Base-by-base conservation (phyloP, 805 yeast species). In the Ogataea methylovora region DNA sequence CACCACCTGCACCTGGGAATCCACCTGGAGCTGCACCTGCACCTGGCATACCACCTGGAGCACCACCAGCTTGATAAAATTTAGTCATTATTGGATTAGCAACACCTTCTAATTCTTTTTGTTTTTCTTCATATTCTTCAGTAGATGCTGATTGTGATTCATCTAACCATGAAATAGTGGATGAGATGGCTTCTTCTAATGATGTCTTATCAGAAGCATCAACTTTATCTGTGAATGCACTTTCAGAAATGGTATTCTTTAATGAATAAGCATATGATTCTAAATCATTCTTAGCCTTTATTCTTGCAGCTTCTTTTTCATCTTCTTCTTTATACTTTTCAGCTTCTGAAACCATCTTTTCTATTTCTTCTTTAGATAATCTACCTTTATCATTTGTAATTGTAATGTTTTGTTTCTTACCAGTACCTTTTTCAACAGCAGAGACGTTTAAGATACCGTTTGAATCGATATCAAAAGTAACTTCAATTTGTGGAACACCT, bases 21-120 rank as follows among this genome's bases (percentile, higher is more conserved):
- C 46, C 50, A 33, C 46, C 50, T 27, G 51, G 52, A 32, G 40
- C 55, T 49, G 66, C 73, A 48, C 64, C 70, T 49, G 63, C 71
- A 54, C 69, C 71, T 54, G 66, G 71, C 44, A 65, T 55, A 42
- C 67, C 73, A 43, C 63, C 44, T 52, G 85, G 84, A 51, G 79
- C 83, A 63, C 87, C 95, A 60, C 87, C 94, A 47, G 79, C 87
- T 63, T 84, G 92, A 77, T 90, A 90, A 73, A 94, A 86, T 74
- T 88, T 87, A 63, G 86, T 77, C 87, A 90, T 81, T 67, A 87
- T 84, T 62, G 97, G 97, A 76, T 88, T 88, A 51, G 95, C 94
- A 64, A 81, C 75, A 50, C 76, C 82, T 73, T 90, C 97, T 56
- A 88, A 79, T 69, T 88, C 97, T 80, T 88, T 90, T 73, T 86